These are phyloP conservation scores for Yamadazyma akitaensis DNA, from an alignment of 805 yeast genomes.

Conservation along the genomic window DNA sequence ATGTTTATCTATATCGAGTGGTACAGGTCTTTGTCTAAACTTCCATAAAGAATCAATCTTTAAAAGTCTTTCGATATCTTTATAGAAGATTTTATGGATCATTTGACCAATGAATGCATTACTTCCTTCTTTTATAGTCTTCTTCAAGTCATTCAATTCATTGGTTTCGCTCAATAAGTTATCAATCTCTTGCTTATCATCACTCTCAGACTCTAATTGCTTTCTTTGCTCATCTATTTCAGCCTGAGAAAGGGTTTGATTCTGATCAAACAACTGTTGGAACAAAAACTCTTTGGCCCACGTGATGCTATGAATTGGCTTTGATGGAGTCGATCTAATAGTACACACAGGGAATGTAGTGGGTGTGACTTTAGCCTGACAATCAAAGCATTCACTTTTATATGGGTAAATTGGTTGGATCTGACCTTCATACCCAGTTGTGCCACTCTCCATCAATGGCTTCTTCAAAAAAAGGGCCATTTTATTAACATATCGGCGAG, in stretches of 20 bases:
- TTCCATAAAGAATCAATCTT: constrained; percentile 77
- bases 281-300: constrained; percentile 96
- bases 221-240: constrained; percentile 21
- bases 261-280: constrained; percentile 69
- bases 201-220: constrained; percentile 45
- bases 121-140: constrained; percentile 7
- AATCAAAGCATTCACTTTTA: constrained; percentile 87
- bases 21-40: constrained; percentile 62
- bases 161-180: constrained; percentile 64
- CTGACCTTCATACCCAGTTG: constrained; percentile 93
- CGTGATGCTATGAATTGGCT: constrained; percentile 92
- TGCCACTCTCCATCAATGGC: constrained; percentile 90
- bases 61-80: constrained; percentile 76
- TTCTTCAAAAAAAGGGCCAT: constrained; percentile 70
- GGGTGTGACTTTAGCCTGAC: constrained; percentile 83
- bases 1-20: constrained; percentile 42
- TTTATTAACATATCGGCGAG: constrained; percentile 84
- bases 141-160: constrained; percentile 47
- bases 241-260: constrained; percentile 19
- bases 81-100: constrained; percentile 56
- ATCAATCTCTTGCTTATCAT: constrained; percentile 61
- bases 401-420: constrained; percentile 87
- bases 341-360: constrained; percentile 95
- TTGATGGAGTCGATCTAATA: constrained; percentile 93
- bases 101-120: constrained; percentile 37